Evolutionary conservation across 225 moss, liverwort and hornwort species (phyloP), one percentile per base, ranked within the genome.

Genomic region (Bryoerythrophyllum caledonicum): DNA sequence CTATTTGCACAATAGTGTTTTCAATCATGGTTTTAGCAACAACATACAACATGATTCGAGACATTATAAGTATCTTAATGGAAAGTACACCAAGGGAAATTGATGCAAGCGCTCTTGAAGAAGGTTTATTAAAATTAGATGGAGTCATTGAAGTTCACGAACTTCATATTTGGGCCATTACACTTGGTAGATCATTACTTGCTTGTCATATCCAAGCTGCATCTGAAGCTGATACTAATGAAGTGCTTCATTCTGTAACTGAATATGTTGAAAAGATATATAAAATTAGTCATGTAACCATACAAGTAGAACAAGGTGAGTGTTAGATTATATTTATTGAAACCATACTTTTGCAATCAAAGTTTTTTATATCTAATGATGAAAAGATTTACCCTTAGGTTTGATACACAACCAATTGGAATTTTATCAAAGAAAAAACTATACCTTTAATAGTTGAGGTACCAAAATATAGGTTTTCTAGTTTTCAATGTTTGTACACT

Each of bases 81-180:
- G 94, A 94, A 79, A 92, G 92, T 16, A 84, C 94, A 38, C 90
- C 94, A 8, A 81, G 67, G 38, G 92, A 94, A 63, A 84, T 94
- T 63, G 90, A 94, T 73, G 82, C 88, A 14, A 85, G 84, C 60
- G 87, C 84, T 68, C 67, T 94, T n/a, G 81, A 86, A 70, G 86
- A 61, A 2, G 84, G 89, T 27, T 80, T 94, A 54, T 49, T 87
- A 41, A 75, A 65, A 64, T 73, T 94, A 54, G 52, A 77, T 44
- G 90, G 91, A 58, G 89, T 92, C 24, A 74, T 82, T 7, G 84
- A 85, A 37, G 87, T 94, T 7, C 78, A 87, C 17, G 89, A 94
- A 69, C 92, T 94, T 65, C 94, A 94, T 73, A 87, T 94, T 43
- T 94, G 94, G 94, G 92, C 94, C 25, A 89, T 92, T 23, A 94